phyloP scores from a whole-genome alignment of 345 rosid species.

The Eucalyptus sp. region DNA sequence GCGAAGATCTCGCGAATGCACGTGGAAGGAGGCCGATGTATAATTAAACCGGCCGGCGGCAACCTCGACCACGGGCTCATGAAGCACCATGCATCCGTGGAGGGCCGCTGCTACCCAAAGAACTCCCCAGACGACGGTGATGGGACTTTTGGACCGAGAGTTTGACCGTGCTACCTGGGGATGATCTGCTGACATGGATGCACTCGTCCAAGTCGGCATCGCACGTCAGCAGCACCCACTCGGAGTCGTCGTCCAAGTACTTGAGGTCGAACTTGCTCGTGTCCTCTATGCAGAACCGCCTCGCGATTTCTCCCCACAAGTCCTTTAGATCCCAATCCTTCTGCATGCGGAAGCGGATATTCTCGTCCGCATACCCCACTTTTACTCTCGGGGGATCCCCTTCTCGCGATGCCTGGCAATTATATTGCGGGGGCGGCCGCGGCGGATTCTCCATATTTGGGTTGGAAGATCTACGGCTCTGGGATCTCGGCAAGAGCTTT shows the following conservation, averaged over 20 bases:
- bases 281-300: constrained; percentile 56
- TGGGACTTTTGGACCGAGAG: constrained; percentile 54
- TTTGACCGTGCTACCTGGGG: constrained; percentile 40
- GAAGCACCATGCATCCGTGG: constrained; percentile 1
- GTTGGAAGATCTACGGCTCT: constrained; percentile 17
- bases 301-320: constrained; percentile 49
- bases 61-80: not conserved
- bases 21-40: not conserved
- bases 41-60: not conserved
- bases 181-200: constrained; percentile 42
- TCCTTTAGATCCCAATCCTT: constrained; percentile 31
- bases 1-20: not conserved
- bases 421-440: not conserved
- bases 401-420: constrained; percentile 16
- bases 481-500: constrained; percentile 26
- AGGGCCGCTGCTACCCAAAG: constrained; percentile 12
- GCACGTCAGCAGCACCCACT: constrained; percentile 84
- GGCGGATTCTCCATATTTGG: constrained; percentile 14
- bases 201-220: constrained; percentile 91
- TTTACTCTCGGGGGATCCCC: constrained; percentile 46
- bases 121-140: constrained; percentile 17
- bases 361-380: constrained; percentile 54
- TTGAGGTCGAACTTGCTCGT: constrained; percentile 49
- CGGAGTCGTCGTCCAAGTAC: constrained; percentile 92
- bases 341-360: constrained; percentile 54